These are phyloP conservation scores for Aspergillus quadrilineatus DNA, from an alignment of 2,329 filamentous ascomycete species.

Conservation along the genomic window DNA sequence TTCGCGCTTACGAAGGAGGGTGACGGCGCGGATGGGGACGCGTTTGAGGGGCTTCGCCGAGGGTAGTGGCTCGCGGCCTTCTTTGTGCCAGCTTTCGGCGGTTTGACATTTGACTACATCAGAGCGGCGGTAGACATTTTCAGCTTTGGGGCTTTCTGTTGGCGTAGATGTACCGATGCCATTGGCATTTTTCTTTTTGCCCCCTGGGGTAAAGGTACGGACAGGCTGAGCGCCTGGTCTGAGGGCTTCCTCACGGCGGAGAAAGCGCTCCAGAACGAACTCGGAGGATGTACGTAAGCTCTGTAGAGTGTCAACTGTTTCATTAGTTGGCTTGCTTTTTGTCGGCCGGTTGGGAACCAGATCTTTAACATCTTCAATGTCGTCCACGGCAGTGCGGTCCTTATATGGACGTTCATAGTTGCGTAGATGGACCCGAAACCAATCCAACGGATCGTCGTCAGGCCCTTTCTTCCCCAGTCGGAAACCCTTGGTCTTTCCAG, in stretches of 20 bases:
- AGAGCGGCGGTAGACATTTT: slow-evolving; percentile 75
- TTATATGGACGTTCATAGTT: slow-evolving; percentile 61
- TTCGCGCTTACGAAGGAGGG: slow-evolving; percentile 79
- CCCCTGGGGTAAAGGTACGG: slow-evolving; percentile 68
- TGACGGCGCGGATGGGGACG: slow-evolving; percentile 89
- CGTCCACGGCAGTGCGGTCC: slow-evolving; percentile 68
- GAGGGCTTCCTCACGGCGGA: slow-evolving; percentile 89
- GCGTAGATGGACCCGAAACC: slow-evolving; percentile 80
- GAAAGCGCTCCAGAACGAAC: slow-evolving; percentile 79
- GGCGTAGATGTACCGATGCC: slow-evolving; percentile 23
- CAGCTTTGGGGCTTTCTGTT: slow-evolving; percentile 42
- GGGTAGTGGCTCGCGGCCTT: slow-evolving; percentile 72
- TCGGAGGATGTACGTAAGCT: slow-evolving; percentile 85
- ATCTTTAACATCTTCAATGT: slow-evolving; percentile 75
- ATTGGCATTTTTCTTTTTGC: slow-evolving; percentile 65
- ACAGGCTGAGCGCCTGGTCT: slow-evolving; percentile 66
- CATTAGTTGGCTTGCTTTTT: slow-evolving; percentile 70
- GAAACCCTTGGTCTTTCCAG: slow-evolving; percentile 84
- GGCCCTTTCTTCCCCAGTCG: slow-evolving; percentile 72
- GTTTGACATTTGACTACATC: slow-evolving; percentile 86
- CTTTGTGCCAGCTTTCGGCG: slow-evolving; percentile 96
- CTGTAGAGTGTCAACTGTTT: slow-evolving; percentile 72
- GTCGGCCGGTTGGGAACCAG: slow-evolving; percentile 66
- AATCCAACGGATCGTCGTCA: slow-evolving; percentile 59
- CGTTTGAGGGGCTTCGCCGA: slow-evolving; percentile 77